A percentile compares a stretch with the other conserved stretches of the same genome.
phyloP scores from a whole-genome alignment of 2,329 filamentous ascomycete genomes.

The Paracoccidioides lutzii region DNA sequence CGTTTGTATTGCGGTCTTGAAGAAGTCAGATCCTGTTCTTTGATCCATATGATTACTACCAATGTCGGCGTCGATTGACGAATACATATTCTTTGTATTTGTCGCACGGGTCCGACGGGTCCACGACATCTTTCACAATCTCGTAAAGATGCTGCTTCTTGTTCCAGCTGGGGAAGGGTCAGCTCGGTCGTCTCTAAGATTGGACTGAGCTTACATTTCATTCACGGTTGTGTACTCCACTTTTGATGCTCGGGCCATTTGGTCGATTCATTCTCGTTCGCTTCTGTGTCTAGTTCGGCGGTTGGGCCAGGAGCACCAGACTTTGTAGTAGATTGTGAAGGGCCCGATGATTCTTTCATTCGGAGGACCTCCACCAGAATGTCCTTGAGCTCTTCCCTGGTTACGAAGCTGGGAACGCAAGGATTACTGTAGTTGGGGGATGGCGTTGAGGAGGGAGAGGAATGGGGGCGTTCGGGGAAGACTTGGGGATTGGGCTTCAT shows the following conservation, averaged over 20 bases:
- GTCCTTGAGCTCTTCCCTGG: neutral
- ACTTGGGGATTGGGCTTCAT: neutral
- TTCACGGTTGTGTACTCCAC: neutral
- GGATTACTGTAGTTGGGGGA: conserved; percentile 2
- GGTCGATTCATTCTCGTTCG: neutral
- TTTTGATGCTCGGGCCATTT: neutral
- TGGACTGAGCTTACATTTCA: neutral
- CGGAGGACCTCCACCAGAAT: neutral
- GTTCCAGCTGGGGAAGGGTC: neutral
- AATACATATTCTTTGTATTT: neutral
- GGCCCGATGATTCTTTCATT: neutral
- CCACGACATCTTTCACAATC: neutral
- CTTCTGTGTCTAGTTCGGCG: neutral
- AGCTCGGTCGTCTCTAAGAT: neutral
- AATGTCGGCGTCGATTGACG: neutral
- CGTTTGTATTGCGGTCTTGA: neutral
- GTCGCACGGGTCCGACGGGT: neutral
- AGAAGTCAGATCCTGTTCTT: neutral
- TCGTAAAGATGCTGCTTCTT: neutral
- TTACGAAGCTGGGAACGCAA: neutral
- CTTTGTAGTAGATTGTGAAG: neutral
- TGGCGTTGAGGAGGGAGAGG: conserved; percentile 3
- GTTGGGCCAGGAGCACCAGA: neutral
- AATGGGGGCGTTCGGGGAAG: conserved; percentile 2
- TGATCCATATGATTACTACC: neutral